Evolutionary conservation across 768 basidiomycete species (phyloP), one percentile per base, ranked within the genome.

Genomic region (Amanita muscaria): DNA sequence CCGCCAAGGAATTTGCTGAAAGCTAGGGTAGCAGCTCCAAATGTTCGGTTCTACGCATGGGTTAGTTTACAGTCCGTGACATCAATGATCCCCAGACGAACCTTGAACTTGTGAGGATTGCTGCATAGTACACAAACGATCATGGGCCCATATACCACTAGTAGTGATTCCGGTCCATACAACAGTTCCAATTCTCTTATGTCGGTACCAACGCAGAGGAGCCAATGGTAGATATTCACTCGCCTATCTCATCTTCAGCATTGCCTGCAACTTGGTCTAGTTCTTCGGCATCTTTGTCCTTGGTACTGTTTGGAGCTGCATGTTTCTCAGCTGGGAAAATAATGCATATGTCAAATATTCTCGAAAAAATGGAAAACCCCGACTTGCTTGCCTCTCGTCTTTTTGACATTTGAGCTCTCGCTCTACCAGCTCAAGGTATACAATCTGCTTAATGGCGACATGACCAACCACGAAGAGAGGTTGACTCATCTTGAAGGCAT

Each of bases 1-100:
- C 98, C 83, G 57, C 94, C 98, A 54, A 99, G 83, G 68, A 98
- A 86, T 64, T 98, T 99, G 67, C 89, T 90, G 53, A 99, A 80
- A 0, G 92, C 76, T 2, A 98, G 69, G 0, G 83, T 88, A 0
- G 92, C 90, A 0, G 90, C 83, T 15, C 87, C 87, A 2, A 98
- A 71, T 1, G 81, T 87, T 5, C 76, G 76, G 60, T 92, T 91
- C 94, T 99, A 36, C 6, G 14, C 9, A 24, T n/a, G n/a, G n/a
- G n/a, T n/a, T n/a, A 5, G 8, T 36, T 16, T 24, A 54, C 29
- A 51, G 55, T n/a, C n/a, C 36, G n/a, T n/a, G n/a, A n/a, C 25
- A 10, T 18, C 15, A 10, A 40, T 16, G 16, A 12, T 34, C 5
- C 40, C 10, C 4, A 40, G 29, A 48, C 68, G 51, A 48, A 88